Evolutionary conservation across 441 rosid species (phyloP), one percentile per base, ranked within the genome.

Genomic region (Populus trichocarpa): DNA sequence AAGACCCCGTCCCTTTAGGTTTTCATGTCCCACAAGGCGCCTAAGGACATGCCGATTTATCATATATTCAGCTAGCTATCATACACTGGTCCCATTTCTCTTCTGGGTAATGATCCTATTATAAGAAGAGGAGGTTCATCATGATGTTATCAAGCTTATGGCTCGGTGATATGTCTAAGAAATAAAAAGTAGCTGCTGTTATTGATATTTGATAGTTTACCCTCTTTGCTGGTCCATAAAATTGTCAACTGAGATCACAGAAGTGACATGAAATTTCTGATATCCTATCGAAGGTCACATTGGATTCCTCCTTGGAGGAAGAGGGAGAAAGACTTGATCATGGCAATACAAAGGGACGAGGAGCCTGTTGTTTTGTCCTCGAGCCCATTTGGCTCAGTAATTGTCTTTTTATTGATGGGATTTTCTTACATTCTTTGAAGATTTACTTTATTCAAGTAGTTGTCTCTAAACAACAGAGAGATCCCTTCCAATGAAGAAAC

Each of bases 271-370:
- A 25, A 28, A 23, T 67, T 42, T 16, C 67, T 20, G 20, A 4
- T 78, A 40, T 65, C 78, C 69, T 36, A 78, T 61, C 38, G 66
- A 67, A 11, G 70, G 72, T 69, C 26, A 69, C 89, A 70, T 86
- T 76, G 87, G 87, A 86, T 86, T 81, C 89, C 86, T 64, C 73
- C 4, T 10, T 67, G 3, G n/a, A 9, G 32, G 32, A 30, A 30
- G 32, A 30, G 32, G 32, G 30, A 68, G 59, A 59, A 59, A 36
- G 70, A 50, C 3, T 9, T 23, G 28, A 36, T 5, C n/a, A 50
- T 28, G 32, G 32, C 32, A 71, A 53, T 6, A 61, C 76, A 67
- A 65, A 67, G 20, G n/a, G 40, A 12, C 22, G 75, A 7, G 46
- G 28, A 7, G 14, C 11, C 6, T 70, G 40, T 35, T 73, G 84